A percentile compares a stretch with the other conserved stretches of the same genome.
Conservation (phyloP, 768 basidiomycete species). For the Mycena capillaripes region DNA sequence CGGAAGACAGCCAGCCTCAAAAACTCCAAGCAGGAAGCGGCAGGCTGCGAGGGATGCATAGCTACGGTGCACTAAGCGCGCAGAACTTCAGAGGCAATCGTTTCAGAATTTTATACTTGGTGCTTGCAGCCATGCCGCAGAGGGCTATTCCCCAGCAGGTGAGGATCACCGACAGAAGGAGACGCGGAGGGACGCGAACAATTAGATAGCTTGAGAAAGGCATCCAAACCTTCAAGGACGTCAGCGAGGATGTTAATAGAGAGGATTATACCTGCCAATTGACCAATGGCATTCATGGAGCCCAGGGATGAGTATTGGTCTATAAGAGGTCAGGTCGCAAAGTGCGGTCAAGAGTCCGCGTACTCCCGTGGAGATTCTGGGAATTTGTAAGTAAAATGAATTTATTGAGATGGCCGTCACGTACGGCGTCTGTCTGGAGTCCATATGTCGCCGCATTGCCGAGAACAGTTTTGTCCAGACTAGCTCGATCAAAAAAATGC, state of each 20-base stretch:
- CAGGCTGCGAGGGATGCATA: conserved; percentile 6
- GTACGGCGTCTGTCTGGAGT: conserved; percentile 4
- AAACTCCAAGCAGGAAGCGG: conserved; percentile 1
- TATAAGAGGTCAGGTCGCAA: neutral
- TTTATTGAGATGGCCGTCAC: conserved; percentile 3
- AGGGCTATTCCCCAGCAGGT: conserved; percentile 4
- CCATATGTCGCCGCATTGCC: conserved; percentile 6
- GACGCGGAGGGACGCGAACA: neutral
- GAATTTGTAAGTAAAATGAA: neutral
- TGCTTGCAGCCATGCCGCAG: conserved; percentile 3
- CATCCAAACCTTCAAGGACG: conserved; percentile 6
- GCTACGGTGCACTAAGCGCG: conserved; percentile 6
- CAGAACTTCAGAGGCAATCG: conserved; percentile 1
- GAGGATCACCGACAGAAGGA: conserved; percentile 3
- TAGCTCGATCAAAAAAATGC: conserved; percentile 1
- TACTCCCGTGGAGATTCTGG: conserved; percentile 3
- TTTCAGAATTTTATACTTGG: conserved; percentile 4
- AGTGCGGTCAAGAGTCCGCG: conserved; percentile 2
- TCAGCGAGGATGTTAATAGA: conserved; percentile 1
- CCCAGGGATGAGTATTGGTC: conserved; percentile 6
- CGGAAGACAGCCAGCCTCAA: conserved; percentile 4
- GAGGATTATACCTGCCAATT: conserved; percentile 5
- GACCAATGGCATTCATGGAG: conserved; percentile 4
- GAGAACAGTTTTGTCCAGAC: conserved; percentile 6
- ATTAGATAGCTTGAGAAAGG: conserved; percentile 2